These are phyloP conservation scores for Astragalus glycyphyllos DNA, from an alignment of 306 rosid species.

Conservation along the genomic window DNA sequence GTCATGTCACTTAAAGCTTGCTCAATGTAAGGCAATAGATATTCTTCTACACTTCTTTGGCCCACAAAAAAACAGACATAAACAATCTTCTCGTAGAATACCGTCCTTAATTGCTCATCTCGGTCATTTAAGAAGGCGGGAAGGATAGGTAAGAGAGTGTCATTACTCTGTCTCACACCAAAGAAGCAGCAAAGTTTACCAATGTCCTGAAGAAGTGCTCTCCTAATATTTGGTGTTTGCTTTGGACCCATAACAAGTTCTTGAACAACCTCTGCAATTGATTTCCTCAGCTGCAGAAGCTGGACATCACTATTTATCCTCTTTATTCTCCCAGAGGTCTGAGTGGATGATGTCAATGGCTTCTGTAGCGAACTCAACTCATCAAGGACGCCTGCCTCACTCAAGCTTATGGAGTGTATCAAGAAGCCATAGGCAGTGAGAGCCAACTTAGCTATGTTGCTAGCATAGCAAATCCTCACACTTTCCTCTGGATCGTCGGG, in stretches of 20 bases:
- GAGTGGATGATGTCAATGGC: slow-evolving; percentile 58
- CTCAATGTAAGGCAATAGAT: slow-evolving; percentile 97
- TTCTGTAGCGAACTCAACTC: slow-evolving; percentile 70
- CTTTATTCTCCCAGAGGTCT: slow-evolving; percentile 67
- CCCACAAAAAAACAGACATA: slow-evolving; percentile 98
- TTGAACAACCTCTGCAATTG: slow-evolving; percentile 95
- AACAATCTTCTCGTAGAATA: slow-evolving; percentile 90
- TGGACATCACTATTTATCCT: slow-evolving; percentile 73
- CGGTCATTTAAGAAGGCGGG: slow-evolving; percentile 97
- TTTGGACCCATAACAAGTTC: slow-evolving; percentile 99
- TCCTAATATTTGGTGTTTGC: slow-evolving; percentile 97
- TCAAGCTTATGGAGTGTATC: slow-evolving; percentile 89
- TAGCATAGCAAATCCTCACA: slow-evolving; percentile 96
- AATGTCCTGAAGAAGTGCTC: slow-evolving; percentile 95
- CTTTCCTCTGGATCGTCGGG: slow-evolving; percentile 99
- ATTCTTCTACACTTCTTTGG: slow-evolving; percentile 97
- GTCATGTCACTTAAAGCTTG: slow-evolving; percentile 85
- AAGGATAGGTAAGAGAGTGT: slow-evolving; percentile 88
- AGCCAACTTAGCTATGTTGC: slow-evolving; percentile 91
- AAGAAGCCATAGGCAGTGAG: slow-evolving; percentile 93
- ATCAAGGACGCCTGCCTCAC: slow-evolving; percentile 96
- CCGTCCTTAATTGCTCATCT: slow-evolving; percentile 90
- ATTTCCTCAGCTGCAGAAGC: slow-evolving; percentile 84
- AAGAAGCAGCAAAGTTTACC: slow-evolving; percentile 92
- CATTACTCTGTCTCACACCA: slow-evolving; percentile 97